A percentile compares a stretch with the other conserved stretches of the same genome.
These are phyloP conservation scores for Moesziomyces sp. DNA, from an alignment of 1,284 basidiomycete species.

Conservation along the genomic window DNA sequence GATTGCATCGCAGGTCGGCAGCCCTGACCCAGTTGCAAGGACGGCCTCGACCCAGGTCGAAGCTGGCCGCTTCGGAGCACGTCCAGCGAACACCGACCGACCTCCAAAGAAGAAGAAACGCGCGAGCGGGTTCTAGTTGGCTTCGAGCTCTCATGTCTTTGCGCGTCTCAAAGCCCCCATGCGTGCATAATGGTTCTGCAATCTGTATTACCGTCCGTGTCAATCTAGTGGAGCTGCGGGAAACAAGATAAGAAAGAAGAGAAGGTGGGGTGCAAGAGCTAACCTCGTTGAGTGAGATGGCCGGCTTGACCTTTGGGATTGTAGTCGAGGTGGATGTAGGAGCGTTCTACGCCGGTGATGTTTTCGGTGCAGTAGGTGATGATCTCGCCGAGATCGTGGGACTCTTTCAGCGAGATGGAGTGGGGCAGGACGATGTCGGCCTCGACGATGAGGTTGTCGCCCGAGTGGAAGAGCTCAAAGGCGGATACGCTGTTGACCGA, in stretches of 20 bases:
- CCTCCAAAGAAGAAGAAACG: constrained; percentile 40
- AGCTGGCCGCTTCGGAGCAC: constrained; percentile 35
- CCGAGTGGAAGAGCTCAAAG: constrained; percentile 65
- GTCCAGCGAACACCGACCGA: constrained; percentile 10
- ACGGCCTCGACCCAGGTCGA: constrained; percentile 35
- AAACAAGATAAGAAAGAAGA: neutral
- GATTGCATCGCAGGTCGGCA: constrained; percentile 12
- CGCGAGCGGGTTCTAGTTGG: constrained; percentile 34
- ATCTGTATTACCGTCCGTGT: no score
- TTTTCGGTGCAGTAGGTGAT: constrained; percentile 64
- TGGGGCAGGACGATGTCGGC: constrained; percentile 62
- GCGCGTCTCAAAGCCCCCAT: no score
- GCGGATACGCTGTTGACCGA: constrained; percentile 60
- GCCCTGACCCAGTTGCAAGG: neutral
- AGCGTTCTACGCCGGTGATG: constrained; percentile 54
- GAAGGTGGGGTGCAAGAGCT: neutral
- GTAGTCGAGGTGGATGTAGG: constrained; percentile 64
- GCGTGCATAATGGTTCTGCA: no score
- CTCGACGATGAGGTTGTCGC: constrained; percentile 65
- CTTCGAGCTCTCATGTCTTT: neutral
- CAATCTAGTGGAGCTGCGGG: no score
- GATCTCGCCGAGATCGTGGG: constrained; percentile 65
- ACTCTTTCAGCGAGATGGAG: constrained; percentile 61
- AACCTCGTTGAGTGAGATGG: constrained; percentile 58
- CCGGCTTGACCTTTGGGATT: constrained; percentile 60